Conservation (phyloP, 352 stramenopile genomes). For the Phytophthora capsici region DNA sequence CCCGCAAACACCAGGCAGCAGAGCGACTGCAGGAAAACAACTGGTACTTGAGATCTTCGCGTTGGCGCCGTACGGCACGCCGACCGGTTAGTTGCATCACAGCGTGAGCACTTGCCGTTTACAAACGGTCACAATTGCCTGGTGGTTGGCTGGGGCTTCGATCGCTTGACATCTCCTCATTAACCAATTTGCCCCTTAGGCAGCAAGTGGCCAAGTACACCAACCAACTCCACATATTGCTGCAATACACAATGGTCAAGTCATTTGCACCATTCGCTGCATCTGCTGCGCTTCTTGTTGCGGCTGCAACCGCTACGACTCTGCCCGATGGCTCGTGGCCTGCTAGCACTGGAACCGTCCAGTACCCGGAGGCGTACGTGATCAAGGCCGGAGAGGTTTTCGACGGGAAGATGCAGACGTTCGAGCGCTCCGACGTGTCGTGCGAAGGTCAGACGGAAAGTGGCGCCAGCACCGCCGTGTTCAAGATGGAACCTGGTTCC, state of each 20-base stretch:
- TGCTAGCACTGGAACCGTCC: conserved; percentile 9
- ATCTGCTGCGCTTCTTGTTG: conserved; percentile 12
- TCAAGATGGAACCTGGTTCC: conserved; percentile 31
- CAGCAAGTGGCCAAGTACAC: conserved; percentile 23
- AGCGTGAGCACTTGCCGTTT: not conserved
- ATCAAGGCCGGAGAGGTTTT: conserved; percentile 40
- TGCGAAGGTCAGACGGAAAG: conserved; percentile 35
- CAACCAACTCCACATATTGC: conserved; percentile 3
- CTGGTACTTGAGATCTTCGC: conserved; percentile 11
- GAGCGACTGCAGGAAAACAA: conserved; percentile 23
- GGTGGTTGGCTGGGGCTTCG: not conserved
- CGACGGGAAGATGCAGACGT: conserved; percentile 51
- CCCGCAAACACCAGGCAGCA: conserved; percentile 16
- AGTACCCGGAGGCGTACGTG: conserved; percentile 32
- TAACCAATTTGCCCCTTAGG: conserved; percentile 21
- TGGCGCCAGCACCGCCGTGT: conserved; percentile 32
- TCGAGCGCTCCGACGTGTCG: conserved; percentile 51
- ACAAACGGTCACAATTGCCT: conserved; percentile 15
- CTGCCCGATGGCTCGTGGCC: conserved; percentile 19
- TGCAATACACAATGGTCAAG: conserved; percentile 22
- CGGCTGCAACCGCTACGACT: conserved; percentile 3
- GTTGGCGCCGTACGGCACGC: not conserved
- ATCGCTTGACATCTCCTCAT: conserved; percentile 12
- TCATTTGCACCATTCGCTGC: conserved; percentile 12
- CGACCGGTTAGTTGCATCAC: not conserved